Conservation (phyloP, 768 basidiomycete species). For the Leccinum fibrillosum region DNA sequence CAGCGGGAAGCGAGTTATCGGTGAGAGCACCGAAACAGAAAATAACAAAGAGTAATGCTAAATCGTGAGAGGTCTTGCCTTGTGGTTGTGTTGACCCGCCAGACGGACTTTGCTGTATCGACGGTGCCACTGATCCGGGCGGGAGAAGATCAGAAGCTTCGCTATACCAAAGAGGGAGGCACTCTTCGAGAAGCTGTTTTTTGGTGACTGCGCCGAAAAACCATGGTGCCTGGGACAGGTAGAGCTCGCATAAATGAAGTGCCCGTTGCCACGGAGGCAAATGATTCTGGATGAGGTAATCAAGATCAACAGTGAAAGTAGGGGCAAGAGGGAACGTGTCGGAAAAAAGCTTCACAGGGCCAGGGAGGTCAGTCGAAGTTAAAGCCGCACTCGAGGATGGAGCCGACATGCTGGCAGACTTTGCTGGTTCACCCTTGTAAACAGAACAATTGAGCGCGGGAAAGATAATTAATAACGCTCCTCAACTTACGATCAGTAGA, state of each 20-base stretch:
- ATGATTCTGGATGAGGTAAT: conserved; percentile 44
- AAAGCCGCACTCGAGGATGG: background rate
- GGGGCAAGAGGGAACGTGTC: conserved; percentile 50
- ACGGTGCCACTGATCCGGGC: conserved; percentile 27
- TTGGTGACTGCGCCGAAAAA: conserved; percentile 71
- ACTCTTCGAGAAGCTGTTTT: conserved; percentile 59
- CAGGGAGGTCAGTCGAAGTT: conserved; percentile 20
- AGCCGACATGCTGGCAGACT: background rate
- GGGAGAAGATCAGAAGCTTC: conserved; percentile 37
- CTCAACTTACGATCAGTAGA: conserved; percentile 48
- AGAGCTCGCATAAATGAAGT: conserved; percentile 57
- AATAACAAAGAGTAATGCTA: conserved; percentile 59
- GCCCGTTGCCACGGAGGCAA: conserved; percentile 62
- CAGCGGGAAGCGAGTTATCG: conserved; percentile 48
- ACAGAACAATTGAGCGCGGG: background rate
- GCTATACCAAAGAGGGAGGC: conserved; percentile 64
- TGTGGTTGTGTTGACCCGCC: conserved; percentile 8
- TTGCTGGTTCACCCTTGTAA: conserved; percentile 24
- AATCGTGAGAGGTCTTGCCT: conserved; percentile 49
- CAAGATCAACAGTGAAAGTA: conserved; percentile 38
- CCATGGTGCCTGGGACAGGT: conserved; percentile 78
- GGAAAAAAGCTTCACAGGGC: conserved; percentile 27
- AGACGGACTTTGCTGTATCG: conserved; percentile 3
- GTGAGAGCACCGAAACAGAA: conserved; percentile 62
- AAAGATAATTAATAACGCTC: background rate